Base-by-base conservation (phyloP, 441 rosid species). In the Codiaeum variegatum region DNA sequence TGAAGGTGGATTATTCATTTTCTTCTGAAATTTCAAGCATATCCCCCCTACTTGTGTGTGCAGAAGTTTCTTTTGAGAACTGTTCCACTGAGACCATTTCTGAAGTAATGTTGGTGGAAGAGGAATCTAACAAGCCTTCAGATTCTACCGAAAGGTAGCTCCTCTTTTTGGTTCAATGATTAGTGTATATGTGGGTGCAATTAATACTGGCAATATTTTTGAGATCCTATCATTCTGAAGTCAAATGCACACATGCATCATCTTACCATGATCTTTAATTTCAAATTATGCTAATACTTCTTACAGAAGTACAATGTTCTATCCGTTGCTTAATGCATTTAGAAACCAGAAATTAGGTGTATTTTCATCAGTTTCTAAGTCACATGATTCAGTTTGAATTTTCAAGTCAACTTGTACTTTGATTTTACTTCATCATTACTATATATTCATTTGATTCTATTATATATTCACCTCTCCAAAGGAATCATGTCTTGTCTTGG, bases 1-100 rank as follows among this genome's bases (percentile, higher is more conserved):
- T 95, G 87, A 91, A 88, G 85, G 89, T 87, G 75, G 92, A 87
- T 67, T 95, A 91, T 79, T 77, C 90, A 73, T 95, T 90, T 84
- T 85, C 93, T 67, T 85, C 95, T 68, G 86, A 91, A 80, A 78
- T 82, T 75, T 87, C 98, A 32, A 79, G 78, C 67, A 75, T 82
- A 79, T 95, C 99, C 29, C 85, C 82, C 66, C 79, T 80, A 58
- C 92, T 87, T 78, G 83, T 90, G 42, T 82, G 95, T 77, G 76
- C 90, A 29, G 89, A 91, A 78, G 84, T 85, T 77, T 75, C 81
- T 72, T 92, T 92, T 77, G 81, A 88, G 85, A 95, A 95, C 84
- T 82, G 85, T 76, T 82, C 96, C 54, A 73, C 81, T 15, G 90
- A 90, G 84, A 75, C 88, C 71, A 80, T 92, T 76, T 69, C 83